Conservation (phyloP, 257 asterid genomes). For the Haberlea rhodopensis region DNA sequence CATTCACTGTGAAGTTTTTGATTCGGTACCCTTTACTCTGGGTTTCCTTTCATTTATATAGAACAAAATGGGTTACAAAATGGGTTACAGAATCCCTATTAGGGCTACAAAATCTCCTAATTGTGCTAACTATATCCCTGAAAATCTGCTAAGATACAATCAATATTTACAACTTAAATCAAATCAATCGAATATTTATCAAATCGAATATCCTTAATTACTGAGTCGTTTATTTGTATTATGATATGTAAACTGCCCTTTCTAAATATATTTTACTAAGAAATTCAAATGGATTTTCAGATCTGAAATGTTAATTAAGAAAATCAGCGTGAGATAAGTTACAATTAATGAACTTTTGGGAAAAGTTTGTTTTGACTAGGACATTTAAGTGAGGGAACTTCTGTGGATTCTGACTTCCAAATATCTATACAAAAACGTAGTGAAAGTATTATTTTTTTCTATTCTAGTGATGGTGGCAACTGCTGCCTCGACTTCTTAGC, state of each 20-base stretch:
- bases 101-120: too few relatives aligned
- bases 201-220: too few relatives aligned
- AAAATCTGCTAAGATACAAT: too few relatives aligned
- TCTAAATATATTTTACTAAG: constrained; percentile 9
- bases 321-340: neutral
- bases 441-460: neutral
- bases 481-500: constrained; percentile 16
- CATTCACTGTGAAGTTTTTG: too few relatives aligned
- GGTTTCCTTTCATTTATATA: too few relatives aligned
- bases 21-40: too few relatives aligned
- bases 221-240: neutral
- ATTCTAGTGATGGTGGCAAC: neutral
- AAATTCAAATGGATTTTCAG: constrained; percentile 10
- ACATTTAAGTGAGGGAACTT: constrained; percentile 5
- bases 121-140: too few relatives aligned
- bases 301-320: neutral
- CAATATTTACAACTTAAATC: too few relatives aligned
- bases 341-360: constrained; percentile 10
- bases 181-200: too few relatives aligned
- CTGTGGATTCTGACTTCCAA: neutral
- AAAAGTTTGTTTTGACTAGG: neutral
- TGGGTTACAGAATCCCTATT: too few relatives aligned
- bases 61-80: too few relatives aligned
- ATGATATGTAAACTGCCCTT: neutral
- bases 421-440: constrained; percentile 16